These are phyloP conservation scores for Starmerella apicola DNA, from an alignment of 805 yeast genomes.

Conservation along the genomic window DNA sequence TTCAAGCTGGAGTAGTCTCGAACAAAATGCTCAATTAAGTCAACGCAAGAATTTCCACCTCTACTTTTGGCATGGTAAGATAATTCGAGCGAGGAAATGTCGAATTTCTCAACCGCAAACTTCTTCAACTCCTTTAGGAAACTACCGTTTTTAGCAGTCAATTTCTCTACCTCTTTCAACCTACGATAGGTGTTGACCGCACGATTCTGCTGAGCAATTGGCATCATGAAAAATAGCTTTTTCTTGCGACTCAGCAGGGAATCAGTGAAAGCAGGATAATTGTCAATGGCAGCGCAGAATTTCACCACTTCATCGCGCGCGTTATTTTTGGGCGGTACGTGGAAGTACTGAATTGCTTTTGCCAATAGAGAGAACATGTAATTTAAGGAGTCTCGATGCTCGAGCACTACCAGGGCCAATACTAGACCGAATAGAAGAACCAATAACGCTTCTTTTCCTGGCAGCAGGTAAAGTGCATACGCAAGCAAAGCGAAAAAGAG, in stretches of 20 bases:
- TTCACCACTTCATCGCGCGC: background rate
- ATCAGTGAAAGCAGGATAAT: slow-evolving; percentile 12
- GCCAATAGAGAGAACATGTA: slow-evolving; percentile 3
- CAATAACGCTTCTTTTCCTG: background rate
- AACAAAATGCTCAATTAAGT: slow-evolving; percentile 55
- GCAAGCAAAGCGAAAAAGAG: background rate
- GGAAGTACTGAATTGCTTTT: background rate
- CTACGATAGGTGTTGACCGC: slow-evolving; percentile 43
- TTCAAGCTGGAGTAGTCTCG: slow-evolving; percentile 55
- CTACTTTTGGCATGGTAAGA: slow-evolving; percentile 30
- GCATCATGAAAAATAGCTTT: slow-evolving; percentile 28
- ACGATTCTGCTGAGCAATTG: slow-evolving; percentile 44
- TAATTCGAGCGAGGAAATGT: slow-evolving; percentile 36
- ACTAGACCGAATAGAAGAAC: background rate
- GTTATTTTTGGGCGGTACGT: no score
- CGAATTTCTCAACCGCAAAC: slow-evolving; percentile 27
- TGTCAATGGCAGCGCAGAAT: slow-evolving; percentile 20
- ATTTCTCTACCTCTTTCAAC: slow-evolving; percentile 37
- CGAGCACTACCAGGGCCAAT: background rate
- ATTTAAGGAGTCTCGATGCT: background rate
- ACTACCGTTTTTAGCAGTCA: slow-evolving; percentile 37
- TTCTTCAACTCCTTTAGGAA: slow-evolving; percentile 37
- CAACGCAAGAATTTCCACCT: slow-evolving; percentile 17
- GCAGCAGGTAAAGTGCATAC: slow-evolving; percentile 1
- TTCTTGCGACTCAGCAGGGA: slow-evolving; percentile 18